Evolutionary conservation across 1,284 basidiomycete genomes (phyloP), one percentile per base, ranked within the genome.

Genomic region (Ustilago shanxiensis): DNA sequence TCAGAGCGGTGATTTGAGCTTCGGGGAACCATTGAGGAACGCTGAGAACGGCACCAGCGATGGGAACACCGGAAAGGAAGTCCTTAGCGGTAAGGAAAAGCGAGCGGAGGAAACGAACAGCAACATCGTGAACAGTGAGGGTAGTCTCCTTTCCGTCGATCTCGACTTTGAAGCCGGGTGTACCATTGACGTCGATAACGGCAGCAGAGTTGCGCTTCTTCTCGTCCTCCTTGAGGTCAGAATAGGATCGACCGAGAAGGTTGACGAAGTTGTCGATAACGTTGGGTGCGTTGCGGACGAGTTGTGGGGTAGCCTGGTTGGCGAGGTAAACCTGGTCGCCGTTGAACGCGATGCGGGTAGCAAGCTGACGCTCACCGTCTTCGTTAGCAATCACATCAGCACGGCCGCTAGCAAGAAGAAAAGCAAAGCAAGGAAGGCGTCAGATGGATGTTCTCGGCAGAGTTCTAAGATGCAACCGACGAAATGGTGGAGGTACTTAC

Each of bases 301-400:
- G 92, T 86, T 99, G 96, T 11, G 91, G 92, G 83, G 92, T 94
- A 57, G 96, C 96, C 86, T 95, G 94, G 88, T 95, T 97, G 79
- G 96, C 96, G 63, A 97, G 93, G 88, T 99, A 98, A 44, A 86
- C 84, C 76, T 86, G 85, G 68, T 84, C 83, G 54, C 78, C 95
- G 72, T 92, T 91, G 87, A 96, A 99, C 0, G 95, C 91, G 71
- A 99, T 90, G 45, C 95, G 94, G 83, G 93, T 95, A 0, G 95
- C 95, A 83, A 99, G 97, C 88, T 99, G 97, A 45, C 96, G 92
- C 87, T 98, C 96, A 54, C 96, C 96, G 84, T 98, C 96, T 87
- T 99, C 95, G 87, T 98, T 98, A 26, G 96, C 96, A 76, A 99
- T 98, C n/a, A 86, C 84, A 54, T 86, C 84, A 16, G 84, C 84